These are phyloP conservation scores for Pyrus bretschneideri DNA, from an alignment of 306 rosid species.

Conservation along the genomic window DNA sequence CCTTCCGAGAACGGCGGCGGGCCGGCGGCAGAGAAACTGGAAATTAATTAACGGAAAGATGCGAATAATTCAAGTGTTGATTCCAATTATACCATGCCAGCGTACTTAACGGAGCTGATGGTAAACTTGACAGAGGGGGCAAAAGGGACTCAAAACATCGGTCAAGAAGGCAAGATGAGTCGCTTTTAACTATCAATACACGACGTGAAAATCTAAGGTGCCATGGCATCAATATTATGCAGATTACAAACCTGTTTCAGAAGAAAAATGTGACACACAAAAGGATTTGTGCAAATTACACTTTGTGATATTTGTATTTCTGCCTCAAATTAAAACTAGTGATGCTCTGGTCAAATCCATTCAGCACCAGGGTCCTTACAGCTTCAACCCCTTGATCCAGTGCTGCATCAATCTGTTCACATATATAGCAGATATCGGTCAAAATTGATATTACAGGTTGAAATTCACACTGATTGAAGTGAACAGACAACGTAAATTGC, in stretches of 20 bases:
- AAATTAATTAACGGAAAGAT: too few relatives aligned
- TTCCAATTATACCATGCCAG: too few relatives aligned
- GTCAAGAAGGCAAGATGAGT: too few relatives aligned
- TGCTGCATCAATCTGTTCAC: constrained; percentile 63
- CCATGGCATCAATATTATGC: not conserved
- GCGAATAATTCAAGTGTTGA: too few relatives aligned
- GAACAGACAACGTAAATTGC: not conserved
- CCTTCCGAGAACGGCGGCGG: too few relatives aligned
- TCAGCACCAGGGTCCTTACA: constrained; percentile 44
- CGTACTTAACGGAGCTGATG: too few relatives aligned
- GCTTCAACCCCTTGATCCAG: constrained; percentile 76
- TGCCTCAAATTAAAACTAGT: constrained; percentile 69
- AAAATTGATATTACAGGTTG: too few relatives aligned
- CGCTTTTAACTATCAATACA: too few relatives aligned
- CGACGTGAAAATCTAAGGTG: not conserved
- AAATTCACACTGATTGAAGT: not conserved
- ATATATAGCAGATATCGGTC: not conserved
- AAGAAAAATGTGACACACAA: not conserved
- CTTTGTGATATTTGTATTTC: constrained; percentile 83
- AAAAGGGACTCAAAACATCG: too few relatives aligned
- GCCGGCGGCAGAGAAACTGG: too few relatives aligned
- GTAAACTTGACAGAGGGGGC: too few relatives aligned
- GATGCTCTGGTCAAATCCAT: constrained; percentile 59
- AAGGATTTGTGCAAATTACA: constrained; percentile 22
- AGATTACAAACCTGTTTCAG: not conserved